Conservation (phyloP, 129 eudicot genomes). For the Erigeron canadensis region DNA sequence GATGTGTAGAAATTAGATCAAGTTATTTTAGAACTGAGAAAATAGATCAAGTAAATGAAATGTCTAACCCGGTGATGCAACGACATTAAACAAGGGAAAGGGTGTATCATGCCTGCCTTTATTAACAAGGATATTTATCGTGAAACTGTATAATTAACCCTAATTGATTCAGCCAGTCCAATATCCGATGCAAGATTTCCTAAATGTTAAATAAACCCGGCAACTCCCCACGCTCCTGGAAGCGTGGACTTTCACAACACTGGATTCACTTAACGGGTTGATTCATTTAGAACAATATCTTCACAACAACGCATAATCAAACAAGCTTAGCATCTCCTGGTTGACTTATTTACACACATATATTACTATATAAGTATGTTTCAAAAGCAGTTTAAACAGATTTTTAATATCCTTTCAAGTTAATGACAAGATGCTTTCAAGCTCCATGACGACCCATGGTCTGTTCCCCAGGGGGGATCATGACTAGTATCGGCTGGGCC, state of each 20-base stretch:
- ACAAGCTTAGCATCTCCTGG: conserved; percentile 16
- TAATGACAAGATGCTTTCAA: conserved; percentile 16
- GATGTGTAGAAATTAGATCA: too few species aligned
- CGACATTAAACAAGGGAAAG: too few species aligned
- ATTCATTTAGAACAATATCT: conserved; percentile 4
- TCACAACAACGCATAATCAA: conserved; percentile 11
- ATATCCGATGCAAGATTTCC: too few species aligned
- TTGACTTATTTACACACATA: conserved; percentile 36
- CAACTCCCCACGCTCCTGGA: background rate
- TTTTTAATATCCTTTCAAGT: background rate
- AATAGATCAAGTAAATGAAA: too few species aligned
- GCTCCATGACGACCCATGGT: conserved; percentile 66
- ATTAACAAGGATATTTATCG: too few species aligned
- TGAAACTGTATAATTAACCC: too few species aligned
- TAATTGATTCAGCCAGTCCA: too few species aligned
- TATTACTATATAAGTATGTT: conserved; percentile 18
- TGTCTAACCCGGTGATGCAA: too few species aligned
- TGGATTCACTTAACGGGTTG: background rate
- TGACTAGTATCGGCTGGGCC: conserved; percentile 55
- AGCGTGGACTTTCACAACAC: background rate
- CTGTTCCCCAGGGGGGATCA: conserved; percentile 86
- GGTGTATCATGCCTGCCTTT: too few species aligned
- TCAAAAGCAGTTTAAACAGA: conserved; percentile 12
- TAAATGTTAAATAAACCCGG: too few species aligned
- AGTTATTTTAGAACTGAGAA: too few species aligned